phyloP scores from a whole-genome alignment of 164 flowering plant species.

The Dillenia suffruticosa region DNA sequence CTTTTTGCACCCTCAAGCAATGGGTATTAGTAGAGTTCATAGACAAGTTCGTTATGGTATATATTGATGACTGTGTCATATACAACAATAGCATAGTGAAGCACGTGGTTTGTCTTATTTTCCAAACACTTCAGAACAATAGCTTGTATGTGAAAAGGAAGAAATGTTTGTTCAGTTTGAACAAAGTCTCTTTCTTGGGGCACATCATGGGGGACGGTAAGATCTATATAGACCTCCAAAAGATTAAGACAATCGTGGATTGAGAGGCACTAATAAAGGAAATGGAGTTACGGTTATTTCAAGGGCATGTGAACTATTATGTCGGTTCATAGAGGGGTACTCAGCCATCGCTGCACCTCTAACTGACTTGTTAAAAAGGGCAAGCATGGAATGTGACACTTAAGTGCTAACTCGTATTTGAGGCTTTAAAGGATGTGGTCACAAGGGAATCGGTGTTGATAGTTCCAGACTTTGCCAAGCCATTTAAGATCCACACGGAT shows the following conservation, averaged over 20 bases:
- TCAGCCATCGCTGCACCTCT: neutral
- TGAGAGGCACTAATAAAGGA: conserved; percentile 6
- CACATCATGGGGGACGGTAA: no score
- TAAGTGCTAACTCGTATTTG: neutral
- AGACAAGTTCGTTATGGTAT: no score
- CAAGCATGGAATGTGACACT: conserved; percentile 1
- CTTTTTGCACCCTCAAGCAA: no score
- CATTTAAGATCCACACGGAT: conserved; percentile 11
- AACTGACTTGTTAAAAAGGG: conserved; percentile 5
- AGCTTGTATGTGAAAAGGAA: no score
- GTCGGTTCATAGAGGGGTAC: conserved; percentile 7
- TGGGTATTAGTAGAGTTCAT: no score
- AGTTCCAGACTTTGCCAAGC: neutral
- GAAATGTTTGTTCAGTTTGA: no score
- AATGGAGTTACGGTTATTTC: neutral
- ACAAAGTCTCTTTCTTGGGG: no score
- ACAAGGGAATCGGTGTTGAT: neutral
- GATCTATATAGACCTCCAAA: no score
- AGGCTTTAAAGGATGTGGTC: neutral
- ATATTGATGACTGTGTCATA: no score
- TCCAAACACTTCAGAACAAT: no score
- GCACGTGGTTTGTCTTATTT: no score
- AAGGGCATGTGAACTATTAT: conserved; percentile 11
- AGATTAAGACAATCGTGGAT: neutral
- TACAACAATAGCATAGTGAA: no score